Conservation (phyloP, 495 filamentous ascomycete genomes). For the Aspergillus diversus region DNA sequence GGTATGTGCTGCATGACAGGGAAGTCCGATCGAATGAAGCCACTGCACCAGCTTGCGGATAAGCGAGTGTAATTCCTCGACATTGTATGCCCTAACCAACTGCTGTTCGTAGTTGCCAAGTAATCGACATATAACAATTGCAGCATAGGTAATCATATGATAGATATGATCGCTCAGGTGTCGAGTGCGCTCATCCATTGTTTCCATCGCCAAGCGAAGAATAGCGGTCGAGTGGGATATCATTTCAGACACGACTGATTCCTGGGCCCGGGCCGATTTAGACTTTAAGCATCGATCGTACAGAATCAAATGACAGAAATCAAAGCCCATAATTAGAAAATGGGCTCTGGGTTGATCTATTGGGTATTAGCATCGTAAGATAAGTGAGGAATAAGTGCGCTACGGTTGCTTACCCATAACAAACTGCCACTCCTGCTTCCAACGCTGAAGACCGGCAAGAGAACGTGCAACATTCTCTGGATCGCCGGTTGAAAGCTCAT, state of each 20-base stretch:
- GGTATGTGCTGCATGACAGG: constrained; percentile 49
- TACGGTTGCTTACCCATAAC: constrained; percentile 36
- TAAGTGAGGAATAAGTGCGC: background rate
- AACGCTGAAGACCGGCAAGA: constrained; percentile 38
- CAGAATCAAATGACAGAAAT: constrained; percentile 48
- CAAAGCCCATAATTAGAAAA: constrained; percentile 52
- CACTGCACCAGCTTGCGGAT: constrained; percentile 41
- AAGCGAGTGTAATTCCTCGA: constrained; percentile 37
- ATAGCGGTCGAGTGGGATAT: constrained; percentile 44
- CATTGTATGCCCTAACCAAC: constrained; percentile 29
- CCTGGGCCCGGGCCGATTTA: constrained; percentile 35
- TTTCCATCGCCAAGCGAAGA: constrained; percentile 51
- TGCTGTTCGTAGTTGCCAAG: constrained; percentile 42
- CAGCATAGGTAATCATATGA: constrained; percentile 53
- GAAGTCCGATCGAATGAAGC: constrained; percentile 48
- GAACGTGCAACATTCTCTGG: constrained; percentile 38
- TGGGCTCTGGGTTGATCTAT: constrained; percentile 51
- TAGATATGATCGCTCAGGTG: constrained; percentile 54
- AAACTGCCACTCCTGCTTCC: constrained; percentile 46
- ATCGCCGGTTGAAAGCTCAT: constrained; percentile 32
- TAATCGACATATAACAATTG: constrained; percentile 46
- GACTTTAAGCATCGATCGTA: constrained; percentile 48
- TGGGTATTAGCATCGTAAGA: background rate
- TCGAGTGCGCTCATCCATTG: constrained; percentile 46
- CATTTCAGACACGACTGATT: constrained; percentile 48